Evolutionary conservation across 176 grass and related monocot species (phyloP), one percentile per base, ranked within the genome.

Genomic region (Pontederia paniculata): DNA sequence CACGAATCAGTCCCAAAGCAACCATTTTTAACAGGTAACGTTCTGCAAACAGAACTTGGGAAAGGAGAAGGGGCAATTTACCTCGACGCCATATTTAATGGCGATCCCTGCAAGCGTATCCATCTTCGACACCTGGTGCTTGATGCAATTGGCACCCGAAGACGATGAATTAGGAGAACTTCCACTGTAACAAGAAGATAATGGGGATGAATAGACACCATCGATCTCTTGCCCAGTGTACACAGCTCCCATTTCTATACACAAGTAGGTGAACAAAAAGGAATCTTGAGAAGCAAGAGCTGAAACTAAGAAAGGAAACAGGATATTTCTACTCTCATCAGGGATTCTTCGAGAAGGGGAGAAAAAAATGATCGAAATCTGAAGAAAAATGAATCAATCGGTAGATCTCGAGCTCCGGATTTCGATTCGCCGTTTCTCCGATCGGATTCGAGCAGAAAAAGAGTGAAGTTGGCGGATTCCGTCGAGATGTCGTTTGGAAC

Each of bases 51-150:
- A n/a, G n/a, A n/a, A n/a, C n/a, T n/a, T n/a, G n/a, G n/a, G n/a
- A n/a, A n/a, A n/a, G n/a, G n/a, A n/a, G n/a, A n/a, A n/a, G n/a
- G n/a, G n/a, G n/a, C n/a, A n/a, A n/a, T n/a, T n/a, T 84, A 98
- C 93, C 93, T 98, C 93, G 25, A 98, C 93, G 28, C 93, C 93
- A 9, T 98, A 98, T 74, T 98, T 91, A 64, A 98, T 98, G 42
- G 93, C 93, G 50, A 98, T 62, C 42, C 93, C 93, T 12, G 93
- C 86, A 51, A 98, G 93, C 25, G 93, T 98, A 74, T 98, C 87
- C 66, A 91, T 71, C 71, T 84, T 98, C 28, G 86, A 76, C 23
- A 98, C 87, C 62, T 77, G 73, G 59, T 98, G 93, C 56, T 84
- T 60, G 65, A 98, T 88, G 64, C 88, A 98, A 55, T 77, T 82